Percentiles rank a stretch among this genome's conserved stretches.
phyloP scores from a whole-genome alignment of 176 grass and related monocot genomes.

The Guadua angustifolia region DNA sequence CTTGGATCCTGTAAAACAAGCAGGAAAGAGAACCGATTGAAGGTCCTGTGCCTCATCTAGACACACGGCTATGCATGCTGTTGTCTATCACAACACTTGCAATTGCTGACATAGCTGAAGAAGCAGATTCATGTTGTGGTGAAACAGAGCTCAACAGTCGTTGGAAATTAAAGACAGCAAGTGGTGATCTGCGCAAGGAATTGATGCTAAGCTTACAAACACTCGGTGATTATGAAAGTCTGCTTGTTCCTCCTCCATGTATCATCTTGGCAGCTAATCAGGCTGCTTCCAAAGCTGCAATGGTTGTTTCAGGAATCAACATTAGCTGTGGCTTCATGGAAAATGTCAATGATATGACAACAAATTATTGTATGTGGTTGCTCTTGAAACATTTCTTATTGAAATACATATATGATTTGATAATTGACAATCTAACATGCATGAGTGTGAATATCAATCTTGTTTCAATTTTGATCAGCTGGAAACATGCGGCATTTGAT shows the following conservation, averaged over 20 bases:
- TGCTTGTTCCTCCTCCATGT: slow-evolving; percentile 85
- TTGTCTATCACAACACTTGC: slow-evolving; percentile 85
- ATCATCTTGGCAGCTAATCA: slow-evolving; percentile 80
- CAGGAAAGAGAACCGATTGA: slow-evolving; percentile 95
- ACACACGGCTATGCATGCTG: slow-evolving; percentile 87
- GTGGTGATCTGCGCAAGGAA: slow-evolving; percentile 56
- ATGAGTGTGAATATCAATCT: background rate
- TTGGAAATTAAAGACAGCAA: slow-evolving; percentile 49
- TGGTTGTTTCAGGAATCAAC: slow-evolving; percentile 74
- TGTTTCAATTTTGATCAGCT: slow-evolving; percentile 63
- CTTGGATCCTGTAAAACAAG: slow-evolving; percentile 40
- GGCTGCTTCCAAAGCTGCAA: slow-evolving; percentile 81
- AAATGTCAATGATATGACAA: slow-evolving; percentile 55
- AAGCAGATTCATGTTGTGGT: slow-evolving; percentile 58
- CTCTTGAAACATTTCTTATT: slow-evolving; percentile 38
- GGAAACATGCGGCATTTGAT: slow-evolving; percentile 97
- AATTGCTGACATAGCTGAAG: slow-evolving; percentile 79
- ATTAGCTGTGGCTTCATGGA: slow-evolving; percentile 65
- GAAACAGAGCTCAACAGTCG: slow-evolving; percentile 48
- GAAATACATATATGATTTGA: slow-evolving; percentile 33
- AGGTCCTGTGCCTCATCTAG: slow-evolving; percentile 91
- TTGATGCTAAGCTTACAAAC: slow-evolving; percentile 81
- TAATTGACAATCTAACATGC: background rate
- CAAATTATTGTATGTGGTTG: slow-evolving; percentile 66
- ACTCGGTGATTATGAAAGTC: slow-evolving; percentile 80